A percentile compares a stretch with the other conserved stretches of the same genome.
Evolutionary conservation across 75 land plant genomes (phyloP).

Genomic region (Pinus taeda): DNA sequence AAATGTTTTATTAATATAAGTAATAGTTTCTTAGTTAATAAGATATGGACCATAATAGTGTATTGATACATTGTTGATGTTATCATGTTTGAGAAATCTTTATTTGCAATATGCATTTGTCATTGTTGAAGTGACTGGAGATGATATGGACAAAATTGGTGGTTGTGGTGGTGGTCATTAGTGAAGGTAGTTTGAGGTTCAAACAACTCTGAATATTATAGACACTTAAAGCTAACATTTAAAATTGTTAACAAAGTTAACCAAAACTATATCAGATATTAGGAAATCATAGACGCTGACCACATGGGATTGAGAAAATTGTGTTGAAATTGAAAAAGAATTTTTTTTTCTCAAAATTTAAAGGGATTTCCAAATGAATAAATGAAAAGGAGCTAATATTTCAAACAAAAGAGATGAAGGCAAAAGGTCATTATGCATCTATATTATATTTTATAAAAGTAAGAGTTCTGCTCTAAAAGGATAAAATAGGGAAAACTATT

Average conservation of each 20-base stretch:
- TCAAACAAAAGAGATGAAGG: background rate
- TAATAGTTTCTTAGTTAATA: too few species aligned
- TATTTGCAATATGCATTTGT: background rate
- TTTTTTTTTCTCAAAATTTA: background rate
- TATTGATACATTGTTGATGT: background rate
- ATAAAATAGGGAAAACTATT: too few species aligned
- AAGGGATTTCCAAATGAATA: background rate
- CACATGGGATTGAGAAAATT: background rate
- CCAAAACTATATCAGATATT: background rate
- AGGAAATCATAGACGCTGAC: background rate
- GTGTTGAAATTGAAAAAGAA: background rate
- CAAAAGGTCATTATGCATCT: too few species aligned
- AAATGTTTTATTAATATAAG: too few species aligned
- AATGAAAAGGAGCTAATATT: background rate
- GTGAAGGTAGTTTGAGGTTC: background rate
- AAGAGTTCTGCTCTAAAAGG: too few species aligned
- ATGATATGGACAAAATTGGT: background rate
- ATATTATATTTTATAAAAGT: too few species aligned
- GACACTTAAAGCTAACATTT: background rate
- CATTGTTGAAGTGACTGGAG: background rate
- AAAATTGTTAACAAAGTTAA: background rate
- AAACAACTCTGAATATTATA: background rate
- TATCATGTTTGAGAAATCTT: background rate
- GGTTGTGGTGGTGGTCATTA: background rate
- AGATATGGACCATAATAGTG: too few species aligned